Evolutionary conservation across 2,329 filamentous ascomycete genomes (phyloP).

Genomic region (Nannizzia gypsea): DNA sequence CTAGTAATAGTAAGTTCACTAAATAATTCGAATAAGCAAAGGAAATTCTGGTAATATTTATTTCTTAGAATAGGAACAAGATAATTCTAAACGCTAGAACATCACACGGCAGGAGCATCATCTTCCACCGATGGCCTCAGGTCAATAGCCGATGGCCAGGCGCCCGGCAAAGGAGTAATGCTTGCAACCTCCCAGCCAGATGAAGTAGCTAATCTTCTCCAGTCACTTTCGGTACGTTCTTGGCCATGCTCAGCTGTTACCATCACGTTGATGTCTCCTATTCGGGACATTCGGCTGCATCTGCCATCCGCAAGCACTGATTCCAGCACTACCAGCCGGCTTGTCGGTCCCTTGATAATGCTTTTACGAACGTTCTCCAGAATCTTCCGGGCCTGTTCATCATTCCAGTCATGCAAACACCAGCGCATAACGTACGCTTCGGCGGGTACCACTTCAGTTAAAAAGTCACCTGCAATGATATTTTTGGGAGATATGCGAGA

Average conservation of each 20-base stretch:
- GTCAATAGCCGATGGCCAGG: conserved; percentile 1
- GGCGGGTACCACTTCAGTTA: conserved; percentile 22
- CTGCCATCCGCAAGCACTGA: conserved; percentile 25
- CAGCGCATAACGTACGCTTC: conserved; percentile 30
- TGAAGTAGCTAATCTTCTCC: background rate
- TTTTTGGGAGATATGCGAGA: conserved; percentile 19
- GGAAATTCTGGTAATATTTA: too few relatives aligned
- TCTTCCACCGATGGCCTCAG: background rate
- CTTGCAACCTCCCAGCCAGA: background rate
- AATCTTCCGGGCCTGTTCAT: conserved; percentile 23
- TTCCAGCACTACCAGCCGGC: conserved; percentile 30
- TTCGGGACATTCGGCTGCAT: conserved; percentile 23
- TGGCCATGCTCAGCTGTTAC: conserved; percentile 27
- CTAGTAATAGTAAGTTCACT: too few relatives aligned
- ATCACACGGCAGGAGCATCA: background rate
- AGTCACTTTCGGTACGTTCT: conserved; percentile 19
- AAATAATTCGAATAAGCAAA: too few relatives aligned
- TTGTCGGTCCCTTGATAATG: conserved; percentile 18
- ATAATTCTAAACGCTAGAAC: too few relatives aligned
- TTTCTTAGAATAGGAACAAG: too few relatives aligned
- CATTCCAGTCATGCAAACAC: conserved; percentile 34
- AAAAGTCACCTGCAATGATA: conserved; percentile 31
- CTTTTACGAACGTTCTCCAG: conserved; percentile 22
- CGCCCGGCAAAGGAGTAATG: background rate
- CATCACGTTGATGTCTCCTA: conserved; percentile 34